Evolutionary conservation across 352 stramenopile genomes (phyloP).

Genomic region (Pythium volutum): DNA sequence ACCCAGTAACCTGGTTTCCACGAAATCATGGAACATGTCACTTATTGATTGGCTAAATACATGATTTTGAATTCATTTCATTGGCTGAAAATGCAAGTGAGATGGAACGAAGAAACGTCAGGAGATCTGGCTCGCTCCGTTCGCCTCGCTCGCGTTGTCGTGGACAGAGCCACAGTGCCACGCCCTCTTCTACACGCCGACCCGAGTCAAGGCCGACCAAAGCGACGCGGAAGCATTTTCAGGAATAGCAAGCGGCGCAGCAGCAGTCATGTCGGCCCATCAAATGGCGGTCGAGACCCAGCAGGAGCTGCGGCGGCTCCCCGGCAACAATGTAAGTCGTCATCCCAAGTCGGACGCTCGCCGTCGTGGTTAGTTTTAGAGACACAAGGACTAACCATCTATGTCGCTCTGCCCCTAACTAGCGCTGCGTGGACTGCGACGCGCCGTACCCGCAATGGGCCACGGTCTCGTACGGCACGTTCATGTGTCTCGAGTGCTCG

Average conservation of each 20-base stretch:
- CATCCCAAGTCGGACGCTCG: not conserved
- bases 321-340: conserved; percentile 85
- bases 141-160: conserved; percentile 6
- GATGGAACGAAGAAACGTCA: not conserved
- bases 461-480: conserved; percentile 93
- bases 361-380: conserved; percentile 2
- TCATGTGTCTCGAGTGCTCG: conserved; percentile 95
- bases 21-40: too few species aligned
- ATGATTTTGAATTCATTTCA: conserved; percentile 10
- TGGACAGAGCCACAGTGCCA: too few species aligned
- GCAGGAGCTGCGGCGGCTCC: conserved; percentile 78
- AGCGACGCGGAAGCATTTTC: not conserved
- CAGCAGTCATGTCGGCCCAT: conserved; percentile 43
- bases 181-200: not conserved
- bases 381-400: conserved; percentile 4
- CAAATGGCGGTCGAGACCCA: conserved; percentile 85
- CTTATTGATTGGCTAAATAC: conserved; percentile 33
- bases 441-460: conserved; percentile 94
- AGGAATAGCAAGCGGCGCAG: not conserved
- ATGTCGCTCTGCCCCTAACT: too few species aligned
- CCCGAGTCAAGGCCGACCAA: not conserved
- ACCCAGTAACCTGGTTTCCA: conserved; percentile 19
- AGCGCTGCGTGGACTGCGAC: conserved; percentile 92
- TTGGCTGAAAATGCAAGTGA: conserved; percentile 13
- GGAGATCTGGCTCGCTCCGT: not conserved